Conservation (phyloP, 257 asterid genomes). For the Plantago elongata region DNA sequence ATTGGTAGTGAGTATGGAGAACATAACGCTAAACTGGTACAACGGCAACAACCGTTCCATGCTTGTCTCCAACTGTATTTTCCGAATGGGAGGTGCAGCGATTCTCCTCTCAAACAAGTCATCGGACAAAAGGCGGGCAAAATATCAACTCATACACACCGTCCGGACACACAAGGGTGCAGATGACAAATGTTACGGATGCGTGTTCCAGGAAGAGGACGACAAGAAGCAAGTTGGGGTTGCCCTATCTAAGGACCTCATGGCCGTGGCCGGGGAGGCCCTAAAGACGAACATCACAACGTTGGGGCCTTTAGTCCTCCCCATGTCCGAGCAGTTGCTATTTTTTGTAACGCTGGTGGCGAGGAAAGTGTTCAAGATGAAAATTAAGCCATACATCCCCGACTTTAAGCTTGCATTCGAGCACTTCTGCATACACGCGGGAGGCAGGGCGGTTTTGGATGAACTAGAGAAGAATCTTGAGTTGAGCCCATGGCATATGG, state of each 20-base stretch:
- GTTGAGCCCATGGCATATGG: constrained; percentile 1
- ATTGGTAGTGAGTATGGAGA: background rate
- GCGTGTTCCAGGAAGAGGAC: constrained; percentile 5
- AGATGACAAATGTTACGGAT: background rate
- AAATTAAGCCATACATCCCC: constrained; percentile 2
- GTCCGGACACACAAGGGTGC: constrained; percentile 1
- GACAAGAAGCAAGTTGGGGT: background rate
- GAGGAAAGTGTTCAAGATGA: background rate
- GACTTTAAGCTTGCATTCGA: constrained; percentile 4
- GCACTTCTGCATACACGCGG: constrained; percentile 2
- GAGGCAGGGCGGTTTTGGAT: constrained; percentile 2
- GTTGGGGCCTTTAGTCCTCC: background rate
- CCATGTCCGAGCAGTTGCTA: background rate
- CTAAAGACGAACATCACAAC: constrained; percentile 2
- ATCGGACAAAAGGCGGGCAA: background rate
- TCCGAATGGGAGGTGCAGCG: constrained; percentile 4
- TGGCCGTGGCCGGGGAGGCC: constrained; percentile 7
- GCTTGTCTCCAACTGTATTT: constrained; percentile 5
- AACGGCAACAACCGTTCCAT: constrained; percentile 4
- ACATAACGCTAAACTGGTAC: constrained; percentile 1
- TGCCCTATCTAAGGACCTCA: constrained; percentile 2
- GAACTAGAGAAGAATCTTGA: constrained; percentile 2
- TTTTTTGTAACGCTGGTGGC: background rate
- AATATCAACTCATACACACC: constrained; percentile 1
- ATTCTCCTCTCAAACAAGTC: constrained; percentile 1